These are phyloP conservation scores for Daldinia concentrica DNA, from an alignment of 495 filamentous ascomycete species.

Conservation along the genomic window DNA sequence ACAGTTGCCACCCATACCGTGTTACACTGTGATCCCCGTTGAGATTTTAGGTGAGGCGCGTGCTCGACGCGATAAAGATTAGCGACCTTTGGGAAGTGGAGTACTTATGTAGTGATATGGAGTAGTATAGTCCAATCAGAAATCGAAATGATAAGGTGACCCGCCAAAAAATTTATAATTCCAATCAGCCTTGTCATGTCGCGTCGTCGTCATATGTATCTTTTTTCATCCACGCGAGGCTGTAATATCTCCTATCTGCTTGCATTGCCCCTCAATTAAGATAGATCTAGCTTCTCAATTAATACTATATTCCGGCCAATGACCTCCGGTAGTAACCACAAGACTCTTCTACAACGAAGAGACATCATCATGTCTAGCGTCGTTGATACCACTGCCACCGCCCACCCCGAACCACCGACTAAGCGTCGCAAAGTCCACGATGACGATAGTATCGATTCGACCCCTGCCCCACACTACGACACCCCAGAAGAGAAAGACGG, in stretches of 20 bases:
- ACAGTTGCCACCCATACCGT: slow-evolving; percentile 8
- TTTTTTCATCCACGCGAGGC: slow-evolving; percentile 24
- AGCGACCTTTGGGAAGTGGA: slow-evolving; percentile 15
- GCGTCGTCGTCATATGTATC: slow-evolving; percentile 5
- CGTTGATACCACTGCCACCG: slow-evolving; percentile 45
- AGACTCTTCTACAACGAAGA: not conserved
- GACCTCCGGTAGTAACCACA: not conserved
- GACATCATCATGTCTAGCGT: slow-evolving; percentile 49
- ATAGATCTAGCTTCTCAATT: not conserved
- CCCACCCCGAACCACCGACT: slow-evolving; percentile 51
- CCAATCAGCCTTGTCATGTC: slow-evolving; percentile 31
- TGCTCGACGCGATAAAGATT: slow-evolving; percentile 12
- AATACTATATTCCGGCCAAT: not conserved
- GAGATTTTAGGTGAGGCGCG: slow-evolving; percentile 11
- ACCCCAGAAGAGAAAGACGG: slow-evolving; percentile 41
- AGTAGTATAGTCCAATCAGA: slow-evolving; percentile 18
- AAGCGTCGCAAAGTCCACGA: slow-evolving; percentile 67
- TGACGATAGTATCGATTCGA: slow-evolving; percentile 53
- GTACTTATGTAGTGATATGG: too few relatives aligned
- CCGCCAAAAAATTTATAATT: slow-evolving; percentile 24
- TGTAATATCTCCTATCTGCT: slow-evolving; percentile 20
- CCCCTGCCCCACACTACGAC: slow-evolving; percentile 44
- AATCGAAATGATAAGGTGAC: not conserved
- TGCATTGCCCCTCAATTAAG: not conserved
- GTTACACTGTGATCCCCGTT: slow-evolving; percentile 3